Percentiles rank a stretch among this genome's conserved stretches.
phyloP scores from a whole-genome alignment of 2,329 filamentous ascomycete species.

The Endothia cerciana region DNA sequence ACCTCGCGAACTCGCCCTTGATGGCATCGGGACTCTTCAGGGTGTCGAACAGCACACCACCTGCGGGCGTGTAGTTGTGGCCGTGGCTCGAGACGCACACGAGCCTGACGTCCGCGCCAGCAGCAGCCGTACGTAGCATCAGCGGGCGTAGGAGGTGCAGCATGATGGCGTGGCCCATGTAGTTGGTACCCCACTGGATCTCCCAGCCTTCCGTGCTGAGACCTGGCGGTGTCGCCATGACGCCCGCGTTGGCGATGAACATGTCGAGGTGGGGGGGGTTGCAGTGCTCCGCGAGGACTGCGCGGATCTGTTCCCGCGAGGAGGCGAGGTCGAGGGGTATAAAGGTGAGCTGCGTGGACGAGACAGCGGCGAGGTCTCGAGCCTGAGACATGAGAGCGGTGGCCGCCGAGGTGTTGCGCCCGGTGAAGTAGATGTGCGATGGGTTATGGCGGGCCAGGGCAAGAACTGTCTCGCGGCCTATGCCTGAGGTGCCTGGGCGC shows the following conservation, averaged over 20 bases:
- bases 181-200: constrained; percentile 52
- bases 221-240: constrained; percentile 42
- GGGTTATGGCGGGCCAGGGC: constrained; percentile 49
- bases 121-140: constrained; percentile 35
- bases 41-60: constrained; percentile 36
- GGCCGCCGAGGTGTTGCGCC: constrained; percentile 49
- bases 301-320: constrained; percentile 41
- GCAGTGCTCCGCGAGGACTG: not conserved
- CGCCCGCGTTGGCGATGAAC: constrained; percentile 44
- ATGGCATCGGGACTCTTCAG: constrained; percentile 32
- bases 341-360: not conserved
- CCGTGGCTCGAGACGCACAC: constrained; percentile 35
- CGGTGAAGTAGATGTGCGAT: constrained; percentile 56
- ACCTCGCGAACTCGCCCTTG: constrained; percentile 32
- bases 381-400: constrained; percentile 41
- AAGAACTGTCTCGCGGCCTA: constrained; percentile 47
- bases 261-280: not conserved
- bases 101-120: constrained; percentile 35
- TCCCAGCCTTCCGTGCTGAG: constrained; percentile 52
- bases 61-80: constrained; percentile 32
- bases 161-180: constrained; percentile 51
- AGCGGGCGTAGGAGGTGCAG: constrained; percentile 41
- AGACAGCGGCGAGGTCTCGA: not conserved
- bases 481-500: constrained; percentile 40
- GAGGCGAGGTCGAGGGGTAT: constrained; percentile 52